These are phyloP conservation scores for Morella rubra DNA, from an alignment of 306 rosid species.

Conservation along the genomic window DNA sequence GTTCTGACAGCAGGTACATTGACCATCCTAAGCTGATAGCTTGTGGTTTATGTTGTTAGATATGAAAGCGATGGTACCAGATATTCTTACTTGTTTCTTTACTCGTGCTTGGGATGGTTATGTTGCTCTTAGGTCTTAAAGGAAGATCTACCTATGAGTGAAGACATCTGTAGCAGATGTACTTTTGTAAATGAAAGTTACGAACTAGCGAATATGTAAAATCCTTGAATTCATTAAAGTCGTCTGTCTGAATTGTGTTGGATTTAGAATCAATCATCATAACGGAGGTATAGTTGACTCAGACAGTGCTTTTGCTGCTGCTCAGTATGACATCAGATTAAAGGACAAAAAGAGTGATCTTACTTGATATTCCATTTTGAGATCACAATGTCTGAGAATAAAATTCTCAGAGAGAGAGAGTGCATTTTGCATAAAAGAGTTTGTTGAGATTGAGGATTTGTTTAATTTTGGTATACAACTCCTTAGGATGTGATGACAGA, in stretches of 20 bases:
- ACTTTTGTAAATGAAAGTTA: background rate
- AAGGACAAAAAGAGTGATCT: background rate
- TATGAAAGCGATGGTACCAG: background rate
- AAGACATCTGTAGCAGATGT: background rate
- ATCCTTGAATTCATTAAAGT: background rate
- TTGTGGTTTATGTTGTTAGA: slow-evolving; percentile 2
- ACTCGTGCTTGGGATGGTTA: background rate
- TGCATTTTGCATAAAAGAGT: background rate
- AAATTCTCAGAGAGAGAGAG: background rate
- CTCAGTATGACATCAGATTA: background rate
- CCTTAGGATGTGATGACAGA: slow-evolving; percentile 26
- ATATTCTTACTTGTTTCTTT: background rate
- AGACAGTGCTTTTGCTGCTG: background rate
- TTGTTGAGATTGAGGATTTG: background rate
- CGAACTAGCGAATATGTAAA: background rate
- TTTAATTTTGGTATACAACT: background rate
- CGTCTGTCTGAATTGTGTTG: background rate
- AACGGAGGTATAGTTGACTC: background rate
- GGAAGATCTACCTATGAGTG: background rate
- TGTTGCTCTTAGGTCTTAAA: background rate
- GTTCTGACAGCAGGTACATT: slow-evolving; percentile 66
- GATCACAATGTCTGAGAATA: background rate
- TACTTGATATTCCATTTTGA: background rate
- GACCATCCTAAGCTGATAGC: slow-evolving; percentile 18
- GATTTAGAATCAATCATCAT: background rate